Base-by-base conservation (phyloP, 768 basidiomycete species). In the Mycena sanguinolenta region DNA sequence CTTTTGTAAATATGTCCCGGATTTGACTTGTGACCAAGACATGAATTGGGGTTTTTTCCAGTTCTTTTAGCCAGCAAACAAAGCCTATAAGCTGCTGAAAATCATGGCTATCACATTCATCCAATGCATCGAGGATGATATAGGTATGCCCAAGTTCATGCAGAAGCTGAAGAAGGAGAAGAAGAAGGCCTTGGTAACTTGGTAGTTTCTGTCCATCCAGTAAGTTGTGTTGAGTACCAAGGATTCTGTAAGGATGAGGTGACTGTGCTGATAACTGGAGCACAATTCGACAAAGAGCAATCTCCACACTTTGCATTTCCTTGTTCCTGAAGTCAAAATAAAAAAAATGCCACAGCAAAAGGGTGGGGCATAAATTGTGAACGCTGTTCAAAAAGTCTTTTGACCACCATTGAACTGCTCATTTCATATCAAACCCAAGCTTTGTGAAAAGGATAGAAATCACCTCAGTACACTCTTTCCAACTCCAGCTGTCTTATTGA, bases 11-110 rank as follows among this genome's bases (percentile, higher is more conserved):
- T 3, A 36, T 28, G 0, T 28, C 2, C 3, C 65, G 65, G 19
- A 34, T 36, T 30, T 67, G 65, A 42, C 65, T 59, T 25, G 65
- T 67, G 13, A 67, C 6, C 8, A 67, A 27, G 2, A 67, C 25
- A 28, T 67, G 65, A 36, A 67, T 25, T 2, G 49, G 39, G 36
- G 9, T 60, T 39, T 59, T 13, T 23, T 17, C 23, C 46, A 19
- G 23, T n/a, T 8, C 21, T 8, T n/a, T 17, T 4, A 49, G 12
- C 9, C 8, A 9, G n/a, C n/a, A 49, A 23, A 49, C n/a, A 5
- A 49, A 12, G 7, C 21, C n/a, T 21, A 49, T n/a, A 49, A 49
- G 2, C 12, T 49, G 21, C 4, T 49, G 8, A 5, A 23, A 23
- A n/a, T n/a, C n/a, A n/a, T n/a, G n/a, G 21, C 23, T n/a, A 23